Base-by-base conservation (phyloP, 2,329 filamentous ascomycete species). In the Delphinella strobiligena region DNA sequence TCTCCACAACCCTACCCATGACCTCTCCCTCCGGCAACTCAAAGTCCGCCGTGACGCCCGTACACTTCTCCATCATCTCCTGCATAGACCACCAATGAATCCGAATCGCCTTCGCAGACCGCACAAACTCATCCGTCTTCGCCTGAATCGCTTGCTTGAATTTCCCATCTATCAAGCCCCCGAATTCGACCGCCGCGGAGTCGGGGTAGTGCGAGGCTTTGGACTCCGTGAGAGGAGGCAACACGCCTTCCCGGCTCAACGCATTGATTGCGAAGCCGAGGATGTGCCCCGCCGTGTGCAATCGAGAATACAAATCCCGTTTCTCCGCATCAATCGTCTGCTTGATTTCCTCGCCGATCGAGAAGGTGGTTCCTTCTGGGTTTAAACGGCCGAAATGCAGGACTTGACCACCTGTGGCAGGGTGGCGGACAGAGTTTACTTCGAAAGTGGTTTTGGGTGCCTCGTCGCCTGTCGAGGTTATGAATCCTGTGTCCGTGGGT, bases 281-380 rank as follows among this genome's bases (percentile, higher is more conserved):
- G 3, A 85, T 72, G 49, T 87, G 82, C 24, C 82, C 82, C 0
- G 79, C 81, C 0, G 81, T 85, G 57, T 87, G 82, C 1, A 80
- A 67, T 1, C 80, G 71, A 1, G 78, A 83, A 59, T 80, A 75
- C 1, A 82, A 63, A 1, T 66, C 51, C 0, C 82, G 69, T 47
- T 75, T 80, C 14, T 72, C 67, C 0, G 50, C 58, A 52, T 86
- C 73, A 41, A 86, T 74, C 10, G 52, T 48, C 51, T 83, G 80
- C 5, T 61, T 59, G 11, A 80, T 63, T 4, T 37, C 31, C 8
- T 45, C 42, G 14, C 45, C 38, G 15, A 31, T 19, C 2, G 22
- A 14, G 15, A 47, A 45, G 4, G 29, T n/a, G 4, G 14, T n/a
- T 31, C 37, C 24, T 11, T 37, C 40, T 27, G 22, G 4, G 11